Conservation (phyloP, 805 yeast genomes). For the Alloascoidea hylecoeti region DNA sequence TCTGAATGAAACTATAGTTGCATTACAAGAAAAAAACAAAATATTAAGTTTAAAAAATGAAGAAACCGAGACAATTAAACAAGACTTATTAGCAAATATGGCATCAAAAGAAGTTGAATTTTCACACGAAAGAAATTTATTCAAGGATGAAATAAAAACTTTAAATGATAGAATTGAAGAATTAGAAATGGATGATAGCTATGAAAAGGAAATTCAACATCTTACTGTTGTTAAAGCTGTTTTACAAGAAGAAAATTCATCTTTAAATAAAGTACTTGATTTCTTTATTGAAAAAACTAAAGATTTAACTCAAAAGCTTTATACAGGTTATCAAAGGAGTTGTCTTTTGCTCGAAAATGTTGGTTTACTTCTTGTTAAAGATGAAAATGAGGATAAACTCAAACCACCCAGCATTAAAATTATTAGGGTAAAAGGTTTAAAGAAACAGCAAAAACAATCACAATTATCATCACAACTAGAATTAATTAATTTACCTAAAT, state of each 20-base stretch:
- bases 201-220: background rate
- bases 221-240: background rate
- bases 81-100: conserved; percentile 55
- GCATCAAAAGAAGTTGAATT: conserved; percentile 48
- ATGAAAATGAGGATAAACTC: conserved; percentile 28
- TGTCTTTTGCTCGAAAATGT: conserved; percentile 57
- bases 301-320: conserved; percentile 26
- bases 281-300: conserved; percentile 21
- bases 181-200: conserved; percentile 26
- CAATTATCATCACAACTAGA: background rate
- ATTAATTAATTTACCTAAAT: background rate
- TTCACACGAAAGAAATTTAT: conserved; percentile 32
- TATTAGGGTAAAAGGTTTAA: background rate
- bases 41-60: conserved; percentile 11
- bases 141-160: conserved; percentile 34
- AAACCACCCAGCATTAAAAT: background rate
- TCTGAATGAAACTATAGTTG: conserved; percentile 1
- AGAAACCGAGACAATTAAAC: conserved; percentile 28
- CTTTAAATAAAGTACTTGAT: conserved; percentile 10
- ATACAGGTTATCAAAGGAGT: conserved; percentile 18
- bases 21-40: conserved; percentile 6
- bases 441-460: too few species aligned
- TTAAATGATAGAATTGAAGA: conserved; percentile 30
- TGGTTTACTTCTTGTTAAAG: conserved; percentile 52
- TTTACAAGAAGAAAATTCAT: background rate